A percentile compares a stretch with the other conserved stretches of the same genome.
phyloP scores from a whole-genome alignment of 169 alveolate species.

The Cyclospora cayetanensis region DNA sequence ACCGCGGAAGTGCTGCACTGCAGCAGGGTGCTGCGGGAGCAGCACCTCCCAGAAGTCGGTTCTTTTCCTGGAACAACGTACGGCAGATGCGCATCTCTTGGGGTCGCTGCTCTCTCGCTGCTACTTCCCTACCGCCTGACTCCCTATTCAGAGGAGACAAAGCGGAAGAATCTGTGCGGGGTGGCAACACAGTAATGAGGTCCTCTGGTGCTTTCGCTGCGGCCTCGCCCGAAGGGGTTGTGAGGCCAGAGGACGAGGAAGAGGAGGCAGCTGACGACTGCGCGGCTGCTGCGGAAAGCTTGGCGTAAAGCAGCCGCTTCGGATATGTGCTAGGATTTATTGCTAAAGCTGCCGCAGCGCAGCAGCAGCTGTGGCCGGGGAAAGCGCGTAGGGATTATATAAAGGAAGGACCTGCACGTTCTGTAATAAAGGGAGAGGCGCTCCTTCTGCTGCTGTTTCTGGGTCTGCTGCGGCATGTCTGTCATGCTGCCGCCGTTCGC shows the following conservation, averaged over 20 bases:
- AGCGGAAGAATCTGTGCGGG: neutral
- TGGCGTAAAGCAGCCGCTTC: neutral
- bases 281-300: neutral
- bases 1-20: neutral
- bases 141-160: too few relatives aligned
- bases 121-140: neutral
- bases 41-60: neutral
- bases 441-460: neutral
- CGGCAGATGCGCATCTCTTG: neutral
- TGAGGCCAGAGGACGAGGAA: too few relatives aligned
- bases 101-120: neutral
- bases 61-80: neutral
- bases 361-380: neutral
- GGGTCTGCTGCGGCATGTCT: neutral
- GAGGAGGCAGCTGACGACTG: too few relatives aligned
- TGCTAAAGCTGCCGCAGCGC: slow-evolving; percentile 18
- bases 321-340: neutral
- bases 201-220: neutral
- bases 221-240: neutral
- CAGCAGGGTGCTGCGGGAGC: slow-evolving; percentile 3
- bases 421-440: neutral
- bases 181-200: neutral
- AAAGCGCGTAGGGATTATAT: neutral
- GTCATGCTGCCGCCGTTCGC: too few relatives aligned
- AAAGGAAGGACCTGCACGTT: neutral